Evolutionary conservation across 1,139 yeast genomes (phyloP).

Genomic region (Magnusiomyces suaveolens): DNA sequence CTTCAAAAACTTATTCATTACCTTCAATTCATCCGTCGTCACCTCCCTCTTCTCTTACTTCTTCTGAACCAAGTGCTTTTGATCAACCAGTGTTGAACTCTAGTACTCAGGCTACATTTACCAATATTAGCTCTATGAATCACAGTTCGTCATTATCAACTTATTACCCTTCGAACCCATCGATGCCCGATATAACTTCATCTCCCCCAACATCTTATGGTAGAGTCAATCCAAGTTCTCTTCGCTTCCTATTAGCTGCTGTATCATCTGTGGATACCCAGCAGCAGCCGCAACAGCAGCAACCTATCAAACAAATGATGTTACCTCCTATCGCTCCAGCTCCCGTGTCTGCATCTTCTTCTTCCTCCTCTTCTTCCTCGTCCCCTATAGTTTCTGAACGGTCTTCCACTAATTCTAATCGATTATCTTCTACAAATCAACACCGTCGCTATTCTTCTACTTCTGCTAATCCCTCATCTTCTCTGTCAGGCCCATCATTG

Average conservation of each 20-base stretch:
- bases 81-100: background rate
- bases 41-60: conserved; percentile 2
- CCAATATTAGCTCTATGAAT: conserved; percentile 1
- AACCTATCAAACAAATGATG: background rate
- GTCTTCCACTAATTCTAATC: background rate
- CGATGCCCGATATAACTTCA: background rate
- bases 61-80: background rate
- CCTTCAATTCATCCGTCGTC: background rate
- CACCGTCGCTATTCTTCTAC: background rate
- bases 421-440: background rate
- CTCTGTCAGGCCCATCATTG: conserved; percentile 1
- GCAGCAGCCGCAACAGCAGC: background rate
- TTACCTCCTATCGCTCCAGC: background rate
- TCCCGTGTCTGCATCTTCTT: background rate
- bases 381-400: conserved; percentile 6
- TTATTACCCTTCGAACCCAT: background rate
- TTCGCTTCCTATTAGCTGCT: background rate
- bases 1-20: background rate
- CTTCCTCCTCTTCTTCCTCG: conserved; percentile 10
- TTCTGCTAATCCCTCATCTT: conserved; percentile 5
- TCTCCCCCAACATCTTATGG: background rate
- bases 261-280: background rate
- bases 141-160: too few species aligned
- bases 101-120: background rate
- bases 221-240: background rate